Evolutionary conservation across 257 asterid species (phyloP).

Genomic region (Avicennia marina): DNA sequence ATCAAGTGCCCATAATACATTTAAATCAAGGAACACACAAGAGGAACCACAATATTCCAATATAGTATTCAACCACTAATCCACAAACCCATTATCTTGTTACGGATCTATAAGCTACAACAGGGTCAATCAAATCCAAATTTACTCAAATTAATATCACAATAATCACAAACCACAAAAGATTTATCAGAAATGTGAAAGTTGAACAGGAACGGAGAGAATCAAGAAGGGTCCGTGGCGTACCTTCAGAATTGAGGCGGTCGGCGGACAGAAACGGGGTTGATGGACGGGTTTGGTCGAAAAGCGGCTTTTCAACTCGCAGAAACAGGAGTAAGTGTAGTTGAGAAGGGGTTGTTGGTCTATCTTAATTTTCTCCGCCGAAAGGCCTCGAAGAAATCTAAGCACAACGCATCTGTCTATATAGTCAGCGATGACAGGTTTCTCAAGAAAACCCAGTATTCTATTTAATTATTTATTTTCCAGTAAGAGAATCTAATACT

Average conservation of each 20-base stretch:
- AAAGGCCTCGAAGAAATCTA: constrained; percentile 26
- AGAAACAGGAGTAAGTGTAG: constrained; percentile 14
- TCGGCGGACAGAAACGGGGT: constrained; percentile 2
- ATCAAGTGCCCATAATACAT: neutral
- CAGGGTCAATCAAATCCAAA: neutral
- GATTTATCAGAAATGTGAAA: neutral
- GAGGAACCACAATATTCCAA: neutral
- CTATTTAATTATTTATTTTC: neutral
- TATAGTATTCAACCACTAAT: neutral
- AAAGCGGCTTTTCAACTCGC: constrained; percentile 5
- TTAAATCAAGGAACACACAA: neutral
- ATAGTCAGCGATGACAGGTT: constrained; percentile 12
- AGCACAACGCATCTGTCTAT: neutral
- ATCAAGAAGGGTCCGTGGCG: neutral
- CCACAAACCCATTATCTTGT: constrained; percentile 8
- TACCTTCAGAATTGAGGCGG: constrained; percentile 2
- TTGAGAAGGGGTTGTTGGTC: neutral
- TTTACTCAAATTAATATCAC: neutral
- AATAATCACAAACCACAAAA: neutral
- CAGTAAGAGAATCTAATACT: constrained; percentile 8
- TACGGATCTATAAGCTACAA: constrained; percentile 24
- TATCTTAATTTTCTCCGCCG: constrained; percentile 29
- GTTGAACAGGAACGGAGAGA: neutral
- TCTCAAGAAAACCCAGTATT: neutral
- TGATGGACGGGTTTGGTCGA: neutral